Evolutionary conservation across 2,329 filamentous ascomycete genomes (phyloP).

Genomic region (Bisporella sp.): DNA sequence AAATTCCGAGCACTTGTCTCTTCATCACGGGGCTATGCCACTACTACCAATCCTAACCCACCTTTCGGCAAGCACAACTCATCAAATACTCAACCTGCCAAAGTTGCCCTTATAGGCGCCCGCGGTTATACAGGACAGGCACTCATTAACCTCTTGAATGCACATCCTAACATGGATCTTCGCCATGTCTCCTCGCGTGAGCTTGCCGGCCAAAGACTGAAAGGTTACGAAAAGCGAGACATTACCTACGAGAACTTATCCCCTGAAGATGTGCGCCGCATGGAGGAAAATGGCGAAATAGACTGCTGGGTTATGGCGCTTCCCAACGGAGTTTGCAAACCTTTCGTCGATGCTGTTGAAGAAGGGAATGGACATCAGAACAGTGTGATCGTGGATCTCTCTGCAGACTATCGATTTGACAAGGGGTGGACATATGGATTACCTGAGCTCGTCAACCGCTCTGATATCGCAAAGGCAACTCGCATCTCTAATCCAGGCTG

Average conservation of each 20-base stretch:
- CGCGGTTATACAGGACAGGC: conserved; percentile 93
- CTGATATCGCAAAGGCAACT: conserved; percentile 68
- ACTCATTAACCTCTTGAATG: conserved; percentile 78
- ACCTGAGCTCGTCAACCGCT: conserved; percentile 74
- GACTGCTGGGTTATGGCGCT: conserved; percentile 98
- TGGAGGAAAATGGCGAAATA: conserved; percentile 78
- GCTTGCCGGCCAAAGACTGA: conserved; percentile 75
- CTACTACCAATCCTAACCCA: conserved; percentile 79
- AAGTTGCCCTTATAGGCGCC: conserved; percentile 81
- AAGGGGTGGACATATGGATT: conserved; percentile 81
- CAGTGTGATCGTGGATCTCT: conserved; percentile 84
- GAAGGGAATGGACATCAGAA: conserved; percentile 53
- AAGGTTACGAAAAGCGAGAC: conserved; percentile 86
- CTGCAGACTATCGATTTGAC: conserved; percentile 94
- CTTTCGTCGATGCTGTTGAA: conserved; percentile 84
- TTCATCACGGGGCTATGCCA: conserved; percentile 45
- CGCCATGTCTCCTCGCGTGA: conserved; percentile 90
- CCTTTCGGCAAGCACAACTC: conserved; percentile 84
- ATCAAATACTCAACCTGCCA: conserved; percentile 70
- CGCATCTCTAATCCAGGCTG: conserved; percentile 92
- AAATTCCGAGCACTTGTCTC: conserved; percentile 8
- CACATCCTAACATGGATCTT: conserved; percentile 84
- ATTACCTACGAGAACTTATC: conserved; percentile 89
- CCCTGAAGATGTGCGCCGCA: conserved; percentile 76
- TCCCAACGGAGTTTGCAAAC: conserved; percentile 90